A percentile compares a stretch with the other conserved stretches of the same genome.
phyloP scores from a whole-genome alignment of 2,329 filamentous ascomycete genomes.

The Ceratocystiopsis minuta region DNA sequence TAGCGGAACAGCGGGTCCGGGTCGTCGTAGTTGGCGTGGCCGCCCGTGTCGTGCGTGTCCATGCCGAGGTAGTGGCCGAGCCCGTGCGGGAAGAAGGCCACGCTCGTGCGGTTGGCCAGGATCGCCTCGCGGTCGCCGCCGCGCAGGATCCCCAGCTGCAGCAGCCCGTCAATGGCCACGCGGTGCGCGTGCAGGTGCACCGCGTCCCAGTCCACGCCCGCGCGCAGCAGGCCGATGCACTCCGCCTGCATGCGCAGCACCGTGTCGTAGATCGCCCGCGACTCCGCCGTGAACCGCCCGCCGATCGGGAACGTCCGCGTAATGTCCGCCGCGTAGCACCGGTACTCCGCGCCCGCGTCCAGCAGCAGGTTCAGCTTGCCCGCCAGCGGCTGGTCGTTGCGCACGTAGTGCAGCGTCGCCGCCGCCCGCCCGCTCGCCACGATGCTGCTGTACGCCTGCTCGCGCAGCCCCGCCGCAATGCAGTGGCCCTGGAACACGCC shows the following conservation, averaged over 20 bases:
- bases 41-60: conserved; percentile 79
- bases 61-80: conserved; percentile 82
- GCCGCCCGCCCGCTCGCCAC: conserved; percentile 64
- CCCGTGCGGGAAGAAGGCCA: conserved; percentile 83
- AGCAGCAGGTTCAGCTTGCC: conserved; percentile 66
- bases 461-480: conserved; percentile 54
- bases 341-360: conserved; percentile 66
- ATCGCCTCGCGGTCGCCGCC: conserved; percentile 46
- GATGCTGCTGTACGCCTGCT: conserved; percentile 80
- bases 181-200: conserved; percentile 65
- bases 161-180: conserved; percentile 64
- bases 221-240: conserved; percentile 54
- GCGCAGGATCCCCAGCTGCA: conserved; percentile 57
- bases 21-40: conserved; percentile 62
- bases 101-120: conserved; percentile 58
- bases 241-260: conserved; percentile 76
- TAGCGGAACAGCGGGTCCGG: conserved; percentile 74
- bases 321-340: conserved; percentile 53
- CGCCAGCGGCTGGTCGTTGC: conserved; percentile 51
- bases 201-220: conserved; percentile 62
- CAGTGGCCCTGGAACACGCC: conserved; percentile 63
- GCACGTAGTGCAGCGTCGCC: conserved; percentile 74
- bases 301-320: conserved; percentile 76
- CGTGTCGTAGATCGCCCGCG: conserved; percentile 59
- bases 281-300: conserved; percentile 52